These are phyloP conservation scores for Nakazawaea ishiwadae DNA, from an alignment of 805 yeast species.

Conservation along the genomic window DNA sequence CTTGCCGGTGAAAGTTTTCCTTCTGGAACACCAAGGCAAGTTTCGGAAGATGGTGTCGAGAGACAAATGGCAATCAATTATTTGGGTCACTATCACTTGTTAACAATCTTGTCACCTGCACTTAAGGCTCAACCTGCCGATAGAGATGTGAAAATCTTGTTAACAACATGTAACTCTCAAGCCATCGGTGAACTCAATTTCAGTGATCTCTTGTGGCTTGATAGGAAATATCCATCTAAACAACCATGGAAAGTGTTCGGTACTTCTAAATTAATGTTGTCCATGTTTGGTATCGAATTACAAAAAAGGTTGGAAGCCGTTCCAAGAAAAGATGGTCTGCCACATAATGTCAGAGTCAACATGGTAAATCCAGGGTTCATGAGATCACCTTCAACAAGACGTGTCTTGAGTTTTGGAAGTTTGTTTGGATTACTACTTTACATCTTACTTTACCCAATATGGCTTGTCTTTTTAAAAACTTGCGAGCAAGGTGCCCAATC, in stretches of 20 bases:
- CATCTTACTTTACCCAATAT: slow-evolving; percentile 68
- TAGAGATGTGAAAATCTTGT: slow-evolving; percentile 80
- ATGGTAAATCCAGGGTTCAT: slow-evolving; percentile 89
- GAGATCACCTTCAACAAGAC: slow-evolving; percentile 81
- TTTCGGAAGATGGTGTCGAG: slow-evolving; percentile 81
- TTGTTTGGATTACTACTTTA: slow-evolving; percentile 53
- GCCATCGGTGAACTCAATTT: slow-evolving; percentile 64
- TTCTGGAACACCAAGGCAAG: slow-evolving; percentile 51
- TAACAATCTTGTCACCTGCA: slow-evolving; percentile 78
- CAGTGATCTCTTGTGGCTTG: slow-evolving; percentile 60
- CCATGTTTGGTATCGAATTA: slow-evolving; percentile 72
- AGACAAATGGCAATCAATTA: slow-evolving; percentile 80
- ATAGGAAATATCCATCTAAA: slow-evolving; percentile 50
- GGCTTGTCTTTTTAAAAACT: slow-evolving; percentile 78
- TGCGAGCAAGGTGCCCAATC: slow-evolving; percentile 79
- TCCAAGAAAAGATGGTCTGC: slow-evolving; percentile 68
- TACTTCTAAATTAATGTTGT: slow-evolving; percentile 70
- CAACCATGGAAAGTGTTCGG: slow-evolving; percentile 79
- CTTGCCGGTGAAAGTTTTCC: slow-evolving; percentile 86
- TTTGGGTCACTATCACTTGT: slow-evolving; percentile 73
- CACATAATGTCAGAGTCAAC: slow-evolving; percentile 63
- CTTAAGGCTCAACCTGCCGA: slow-evolving; percentile 89
- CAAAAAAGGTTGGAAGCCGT: slow-evolving; percentile 59
- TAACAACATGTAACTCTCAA: slow-evolving; percentile 78
- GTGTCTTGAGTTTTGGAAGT: slow-evolving; percentile 74